A percentile compares a stretch with the other conserved stretches of the same genome.
phyloP scores from a whole-genome alignment of 2,329 filamentous ascomycete genomes.

The Diaporthe ampelina region DNA sequence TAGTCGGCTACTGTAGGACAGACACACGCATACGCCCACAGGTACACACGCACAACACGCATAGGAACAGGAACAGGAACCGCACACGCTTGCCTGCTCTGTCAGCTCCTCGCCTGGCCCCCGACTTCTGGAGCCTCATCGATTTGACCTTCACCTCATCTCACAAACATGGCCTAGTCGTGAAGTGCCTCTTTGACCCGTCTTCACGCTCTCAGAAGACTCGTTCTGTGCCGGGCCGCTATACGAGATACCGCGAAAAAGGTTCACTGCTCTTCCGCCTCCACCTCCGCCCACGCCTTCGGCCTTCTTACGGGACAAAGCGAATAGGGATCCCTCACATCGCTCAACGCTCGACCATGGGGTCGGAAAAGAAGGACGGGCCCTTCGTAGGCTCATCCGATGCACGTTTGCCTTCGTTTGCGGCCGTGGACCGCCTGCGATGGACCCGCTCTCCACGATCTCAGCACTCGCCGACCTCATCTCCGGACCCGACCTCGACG shows the following conservation, averaged over 20 bases:
- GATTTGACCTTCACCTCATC: not conserved
- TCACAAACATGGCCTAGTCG: conserved; percentile 20
- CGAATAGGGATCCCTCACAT: not conserved
- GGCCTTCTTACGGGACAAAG: not conserved
- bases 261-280: conserved; percentile 1
- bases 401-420: conserved; percentile 25
- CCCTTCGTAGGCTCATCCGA: conserved; percentile 35
- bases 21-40: conserved; percentile 20
- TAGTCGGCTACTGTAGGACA: conserved; percentile 22
- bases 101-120: conserved; percentile 25
- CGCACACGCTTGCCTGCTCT: conserved; percentile 23
- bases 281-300: not conserved
- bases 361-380: conserved; percentile 37
- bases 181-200: conserved; percentile 15
- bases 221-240: conserved; percentile 6
- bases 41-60: not conserved
- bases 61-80: conserved; percentile 11
- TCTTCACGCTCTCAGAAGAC: conserved; percentile 18
- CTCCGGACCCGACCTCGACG: conserved; percentile 18
- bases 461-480: conserved; percentile 22
- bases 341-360: conserved; percentile 32
- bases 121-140: conserved; percentile 19
- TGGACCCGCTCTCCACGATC: conserved; percentile 12
- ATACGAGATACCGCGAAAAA: not conserved
- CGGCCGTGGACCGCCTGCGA: conserved; percentile 15